Evolutionary conservation across 1,284 basidiomycete species (phyloP), one percentile per base, ranked within the genome.

Genomic region (Volvariella surrecta): DNA sequence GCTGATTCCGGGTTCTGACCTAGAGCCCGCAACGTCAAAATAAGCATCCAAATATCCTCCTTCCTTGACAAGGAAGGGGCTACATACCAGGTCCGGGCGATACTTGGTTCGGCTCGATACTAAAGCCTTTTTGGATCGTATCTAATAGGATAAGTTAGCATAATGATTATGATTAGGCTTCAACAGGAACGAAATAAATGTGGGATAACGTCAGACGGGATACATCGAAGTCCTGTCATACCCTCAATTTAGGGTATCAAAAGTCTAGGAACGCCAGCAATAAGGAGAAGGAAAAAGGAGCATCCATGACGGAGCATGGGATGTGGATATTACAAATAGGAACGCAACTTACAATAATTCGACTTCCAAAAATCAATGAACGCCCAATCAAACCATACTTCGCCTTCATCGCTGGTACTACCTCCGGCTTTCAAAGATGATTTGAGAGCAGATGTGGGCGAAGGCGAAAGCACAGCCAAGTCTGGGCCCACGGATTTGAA

Each of bases 311-410:
- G 19, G n/a, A 24, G 8, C 30, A 4, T 16, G 6, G 38, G 38
- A 17, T 31, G 4, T 10, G 9, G 16, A 15, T 15, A 32, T 17
- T 19, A n/a, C 8, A 24, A n/a, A n/a, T 7, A 35, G 15, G 18
- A 15, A 20, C 8, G n/a, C 8, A 2, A 69, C 89, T 58, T 53
- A 94, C 93, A 89, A 55, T 92, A 95, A 58, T 95, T 93, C 43
- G 90, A 91, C 66, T 98, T 97, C 86, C 92, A 94, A 59, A 98
- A 99, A 61, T 99, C 95, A n/a, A 97, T 83, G 64, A 98, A 99
- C 1, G 83, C 77, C 91, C 93, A 98, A 59, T 98, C 93, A 58
- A 99, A 90, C 95, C 94, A 99, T 24, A 97, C 70, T 58, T 94
- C 94, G n/a, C 79, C 79, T 52, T 89, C 86, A 49, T 76, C 76